A percentile compares a stretch with the other conserved stretches of the same genome.
Conservation (phyloP, 2,329 filamentous ascomycete species). For the Dactylellina cionopaga region DNA sequence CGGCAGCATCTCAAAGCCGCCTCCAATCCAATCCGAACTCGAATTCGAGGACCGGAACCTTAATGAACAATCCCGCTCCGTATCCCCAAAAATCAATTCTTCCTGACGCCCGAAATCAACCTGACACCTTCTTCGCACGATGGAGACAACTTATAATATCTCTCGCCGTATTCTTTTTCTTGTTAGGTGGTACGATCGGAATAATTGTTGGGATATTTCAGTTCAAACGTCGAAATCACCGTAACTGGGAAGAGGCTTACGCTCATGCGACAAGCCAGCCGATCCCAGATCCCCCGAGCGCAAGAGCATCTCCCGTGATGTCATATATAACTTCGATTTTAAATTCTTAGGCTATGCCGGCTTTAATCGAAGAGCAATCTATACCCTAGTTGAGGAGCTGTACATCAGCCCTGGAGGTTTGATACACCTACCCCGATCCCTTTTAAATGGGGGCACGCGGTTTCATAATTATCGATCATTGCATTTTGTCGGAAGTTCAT, state of each 20-base stretch:
- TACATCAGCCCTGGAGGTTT: too few relatives aligned
- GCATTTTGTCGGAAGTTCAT: too few relatives aligned
- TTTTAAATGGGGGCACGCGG: too few relatives aligned
- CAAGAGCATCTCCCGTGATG: too few relatives aligned
- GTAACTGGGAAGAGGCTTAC: background rate
- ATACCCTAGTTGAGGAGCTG: too few relatives aligned
- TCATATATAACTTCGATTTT: too few relatives aligned
- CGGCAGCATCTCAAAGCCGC: background rate
- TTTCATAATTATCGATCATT: too few relatives aligned
- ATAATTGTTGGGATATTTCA: conserved; percentile 12
- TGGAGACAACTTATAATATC: conserved; percentile 35
- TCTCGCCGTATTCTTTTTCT: conserved; percentile 1
- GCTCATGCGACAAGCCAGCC: background rate
- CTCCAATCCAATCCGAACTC: background rate
- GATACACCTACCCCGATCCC: too few relatives aligned
- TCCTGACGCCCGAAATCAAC: background rate
- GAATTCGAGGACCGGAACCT: background rate
- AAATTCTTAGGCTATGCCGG: too few relatives aligned
- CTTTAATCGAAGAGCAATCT: too few relatives aligned
- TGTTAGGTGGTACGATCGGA: conserved; percentile 1
- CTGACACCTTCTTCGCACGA: conserved; percentile 19
- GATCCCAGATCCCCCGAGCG: too few relatives aligned
- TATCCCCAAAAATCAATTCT: conserved; percentile 19
- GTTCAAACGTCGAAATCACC: background rate
- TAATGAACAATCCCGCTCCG: background rate